These are phyloP conservation scores for Fusarium abutilonis DNA, from an alignment of 2,329 filamentous ascomycete species.

Conservation along the genomic window DNA sequence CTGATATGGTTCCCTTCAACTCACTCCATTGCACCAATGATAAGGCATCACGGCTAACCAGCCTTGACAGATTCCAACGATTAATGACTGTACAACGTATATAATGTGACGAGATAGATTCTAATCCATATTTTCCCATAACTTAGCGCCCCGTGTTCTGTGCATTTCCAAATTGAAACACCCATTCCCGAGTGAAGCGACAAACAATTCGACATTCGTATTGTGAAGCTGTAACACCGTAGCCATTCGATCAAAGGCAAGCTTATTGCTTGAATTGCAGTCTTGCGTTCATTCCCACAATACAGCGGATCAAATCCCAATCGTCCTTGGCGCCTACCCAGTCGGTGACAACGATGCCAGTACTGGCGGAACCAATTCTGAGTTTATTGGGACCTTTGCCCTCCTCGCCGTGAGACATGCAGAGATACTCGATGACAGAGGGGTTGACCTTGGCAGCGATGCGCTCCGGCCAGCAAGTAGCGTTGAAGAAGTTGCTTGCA, in stretches of 20 bases:
- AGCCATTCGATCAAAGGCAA: not conserved
- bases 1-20: slow-evolving; percentile 54
- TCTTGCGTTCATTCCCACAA: slow-evolving; percentile 90
- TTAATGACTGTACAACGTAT: not conserved
- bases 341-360: slow-evolving; percentile 90
- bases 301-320: slow-evolving; percentile 88
- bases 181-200: not conserved
- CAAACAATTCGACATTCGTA: not conserved
- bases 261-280: slow-evolving; percentile 60
- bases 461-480: slow-evolving; percentile 90
- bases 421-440: slow-evolving; percentile 71
- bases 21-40: slow-evolving; percentile 9
- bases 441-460: slow-evolving; percentile 91
- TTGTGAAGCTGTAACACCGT: not conserved
- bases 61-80: slow-evolving; percentile 7
- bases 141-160: not conserved
- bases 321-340: slow-evolving; percentile 89
- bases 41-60: slow-evolving; percentile 17
- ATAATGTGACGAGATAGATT: not conserved
- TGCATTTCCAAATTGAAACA: not conserved
- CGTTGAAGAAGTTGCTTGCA: slow-evolving; percentile 93
- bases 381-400: slow-evolving; percentile 61
- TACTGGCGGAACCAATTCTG: slow-evolving; percentile 74
- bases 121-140: not conserved
- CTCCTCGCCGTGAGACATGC: slow-evolving; percentile 63